Evolutionary conservation across 352 stramenopile genomes (phyloP).

Genomic region (Phytophthora tentaculata): DNA sequence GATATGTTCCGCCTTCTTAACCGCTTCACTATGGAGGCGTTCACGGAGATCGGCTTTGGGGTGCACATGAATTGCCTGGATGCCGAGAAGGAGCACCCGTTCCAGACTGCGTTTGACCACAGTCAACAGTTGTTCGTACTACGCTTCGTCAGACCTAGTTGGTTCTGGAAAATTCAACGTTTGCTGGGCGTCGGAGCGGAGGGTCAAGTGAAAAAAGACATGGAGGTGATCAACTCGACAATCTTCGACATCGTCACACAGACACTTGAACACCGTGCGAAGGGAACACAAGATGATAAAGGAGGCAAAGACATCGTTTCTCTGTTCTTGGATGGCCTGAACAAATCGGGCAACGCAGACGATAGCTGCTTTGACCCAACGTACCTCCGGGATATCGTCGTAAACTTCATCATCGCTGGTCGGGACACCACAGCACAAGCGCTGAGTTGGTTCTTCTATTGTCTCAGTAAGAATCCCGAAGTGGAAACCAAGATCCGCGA

Average conservation of each 20-base stretch:
- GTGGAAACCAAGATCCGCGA: conserved; percentile 53
- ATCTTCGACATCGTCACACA: conserved; percentile 52
- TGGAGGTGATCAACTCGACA: conserved; percentile 55
- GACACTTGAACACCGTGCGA: conserved; percentile 31
- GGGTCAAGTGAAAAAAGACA: conserved; percentile 38
- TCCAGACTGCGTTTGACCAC: conserved; percentile 58
- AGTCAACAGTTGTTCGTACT: conserved; percentile 33
- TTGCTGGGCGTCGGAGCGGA: conserved; percentile 44
- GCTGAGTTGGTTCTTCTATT: conserved; percentile 78
- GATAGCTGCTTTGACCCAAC: conserved; percentile 40
- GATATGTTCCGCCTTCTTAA: conserved; percentile 53
- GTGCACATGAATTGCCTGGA: conserved; percentile 52
- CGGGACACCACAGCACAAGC: conserved; percentile 79
- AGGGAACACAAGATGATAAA: conserved; percentile 7
- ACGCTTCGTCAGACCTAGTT: conserved; percentile 46
- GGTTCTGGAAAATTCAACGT: conserved; percentile 54
- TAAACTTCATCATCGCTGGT: conserved; percentile 86
- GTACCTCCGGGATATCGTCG: conserved; percentile 73
- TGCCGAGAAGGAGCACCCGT: conserved; percentile 49
- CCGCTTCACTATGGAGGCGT: conserved; percentile 58
- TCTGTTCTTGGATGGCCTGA: conserved; percentile 51
- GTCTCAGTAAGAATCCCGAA: conserved; percentile 53
- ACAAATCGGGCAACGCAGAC: conserved; percentile 10
- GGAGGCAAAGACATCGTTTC: conserved; percentile 48
- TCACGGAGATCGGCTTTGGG: conserved; percentile 65